Evolutionary conservation across 345 rosid genomes (phyloP), one percentile per base, ranked within the genome.

Genomic region (Cochlearia excelsa): DNA sequence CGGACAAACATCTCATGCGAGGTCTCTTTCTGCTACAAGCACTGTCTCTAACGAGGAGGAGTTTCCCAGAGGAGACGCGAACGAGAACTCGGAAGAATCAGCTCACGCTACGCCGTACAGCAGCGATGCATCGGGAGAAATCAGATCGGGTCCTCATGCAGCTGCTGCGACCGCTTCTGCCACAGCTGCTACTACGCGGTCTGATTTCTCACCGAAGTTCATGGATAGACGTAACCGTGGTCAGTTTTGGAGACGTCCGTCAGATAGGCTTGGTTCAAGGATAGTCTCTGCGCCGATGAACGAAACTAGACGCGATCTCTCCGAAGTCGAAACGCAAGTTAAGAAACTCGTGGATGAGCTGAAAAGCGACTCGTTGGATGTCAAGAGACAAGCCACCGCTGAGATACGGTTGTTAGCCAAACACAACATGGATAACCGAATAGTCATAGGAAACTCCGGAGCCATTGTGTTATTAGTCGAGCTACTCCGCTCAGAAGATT

Each of bases 391-490:
- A n/a, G 84, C 93, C 35, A 77, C 86, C 0, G 27, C 49, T 4
- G 84, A 87, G 45, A 67, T 90, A 44, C 76, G 99, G 77, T 47
- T 82, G 37, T 84, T 90, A 11, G 96, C 99, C 0, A 87, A 82
- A 73, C 86, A 87, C 77, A 85, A 82, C 75, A 83, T 75, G 85
- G 96, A 94, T 62, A 90, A 90, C 52, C 76, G 97, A 39, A 79
- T 90, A 54, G 83, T 90, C 9, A 90, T 94, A 28, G 96, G 97
- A 33, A 84, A 79, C 72, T 87, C 82, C 23, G 90, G 95, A 48
- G 90, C 95, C 11, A 84, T 90, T 37, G 68, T 37, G 57, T 70
- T 86, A 71, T 72, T 94, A 63, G 93, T 94, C n/a, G 68, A 79
- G 47, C 65, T 94, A 68, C 96, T 94, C 64, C 69, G 44, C 44